These are phyloP conservation scores for Hymenoscyphus fructigenus DNA, from an alignment of 2,329 filamentous ascomycete species.

Conservation along the genomic window DNA sequence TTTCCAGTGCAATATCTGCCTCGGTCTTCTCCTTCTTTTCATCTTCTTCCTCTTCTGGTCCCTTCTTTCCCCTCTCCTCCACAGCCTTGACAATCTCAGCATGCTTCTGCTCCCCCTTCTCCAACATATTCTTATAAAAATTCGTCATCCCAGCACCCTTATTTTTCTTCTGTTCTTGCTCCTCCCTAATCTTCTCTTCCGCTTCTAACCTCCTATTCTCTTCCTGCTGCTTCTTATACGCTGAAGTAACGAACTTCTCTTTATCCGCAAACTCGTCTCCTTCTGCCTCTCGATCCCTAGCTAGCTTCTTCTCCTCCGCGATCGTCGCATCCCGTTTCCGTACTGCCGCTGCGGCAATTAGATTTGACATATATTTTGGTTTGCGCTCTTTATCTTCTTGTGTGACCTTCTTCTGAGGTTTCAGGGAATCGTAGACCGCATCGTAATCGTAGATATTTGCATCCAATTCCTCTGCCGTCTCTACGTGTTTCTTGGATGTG, in stretches of 20 bases:
- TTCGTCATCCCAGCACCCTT: constrained; percentile 70
- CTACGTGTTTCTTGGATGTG: constrained; percentile 61
- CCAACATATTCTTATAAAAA: constrained; percentile 74
- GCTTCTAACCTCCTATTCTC: constrained; percentile 69
- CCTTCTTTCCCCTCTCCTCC: constrained; percentile 50
- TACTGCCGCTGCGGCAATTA: constrained; percentile 71
- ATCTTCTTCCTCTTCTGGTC: constrained; percentile 40
- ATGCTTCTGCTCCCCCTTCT: constrained; percentile 68
- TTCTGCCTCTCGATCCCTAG: constrained; percentile 74
- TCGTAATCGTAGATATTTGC: constrained; percentile 84
- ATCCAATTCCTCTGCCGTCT: constrained; percentile 66
- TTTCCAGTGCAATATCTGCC: constrained; percentile 63
- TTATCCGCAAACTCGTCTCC: constrained; percentile 80
- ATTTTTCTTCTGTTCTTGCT: constrained; percentile 63
- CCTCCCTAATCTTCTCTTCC: constrained; percentile 67
- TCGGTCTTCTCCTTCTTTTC: constrained; percentile 52
- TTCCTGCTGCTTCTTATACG: constrained; percentile 79
- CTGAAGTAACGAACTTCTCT: constrained; percentile 82
- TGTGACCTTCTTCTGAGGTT: constrained; percentile 58
- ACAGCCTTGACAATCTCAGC: constrained; percentile 68
- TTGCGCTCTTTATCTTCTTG: constrained; percentile 58
- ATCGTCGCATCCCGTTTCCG: constrained; percentile 76
- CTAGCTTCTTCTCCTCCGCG: constrained; percentile 77
- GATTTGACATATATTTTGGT: constrained; percentile 75
- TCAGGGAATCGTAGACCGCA: constrained; percentile 74